Conservation (phyloP, 1,284 basidiomycete species). For the Sphaerobolus stellatus region DNA sequence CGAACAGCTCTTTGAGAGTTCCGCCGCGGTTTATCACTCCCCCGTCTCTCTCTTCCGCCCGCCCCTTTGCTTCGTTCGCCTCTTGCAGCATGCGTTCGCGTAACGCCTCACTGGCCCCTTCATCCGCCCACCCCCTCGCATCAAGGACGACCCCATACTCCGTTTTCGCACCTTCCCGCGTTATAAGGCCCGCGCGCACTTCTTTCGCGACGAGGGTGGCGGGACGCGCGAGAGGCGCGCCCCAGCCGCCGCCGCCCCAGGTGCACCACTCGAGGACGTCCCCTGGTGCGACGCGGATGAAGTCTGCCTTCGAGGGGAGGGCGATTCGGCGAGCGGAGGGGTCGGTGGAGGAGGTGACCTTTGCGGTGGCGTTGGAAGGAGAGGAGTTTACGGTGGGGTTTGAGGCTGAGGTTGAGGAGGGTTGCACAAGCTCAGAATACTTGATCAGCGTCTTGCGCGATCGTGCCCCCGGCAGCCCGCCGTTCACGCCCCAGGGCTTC, state of each 20-base stretch:
- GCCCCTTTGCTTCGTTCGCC: too few relatives aligned
- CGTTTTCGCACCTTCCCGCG: conserved; percentile 15
- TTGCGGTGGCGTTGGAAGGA: too few relatives aligned
- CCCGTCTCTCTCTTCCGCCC: too few relatives aligned
- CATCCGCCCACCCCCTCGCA: too few relatives aligned
- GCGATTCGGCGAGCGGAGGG: conserved; percentile 21
- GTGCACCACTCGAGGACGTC: conserved; percentile 32
- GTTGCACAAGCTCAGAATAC: too few relatives aligned
- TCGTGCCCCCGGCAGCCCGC: conserved; percentile 28
- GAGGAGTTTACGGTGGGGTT: too few relatives aligned
- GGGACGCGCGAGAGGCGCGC: conserved; percentile 26
- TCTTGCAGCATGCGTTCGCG: too few relatives aligned
- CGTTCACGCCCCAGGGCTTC: conserved; percentile 35
- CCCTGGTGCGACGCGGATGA: conserved; percentile 19
- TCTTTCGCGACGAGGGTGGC: conserved; percentile 30
- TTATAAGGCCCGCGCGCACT: conserved; percentile 28
- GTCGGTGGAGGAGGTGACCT: too few relatives aligned
- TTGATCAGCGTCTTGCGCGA: conserved; percentile 29
- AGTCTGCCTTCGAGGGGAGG: conserved; percentile 29
- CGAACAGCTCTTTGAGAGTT: conserved; percentile 25
- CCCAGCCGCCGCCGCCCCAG: conserved; percentile 26
- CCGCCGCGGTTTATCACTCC: conserved; percentile 31
- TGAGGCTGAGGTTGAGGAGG: too few relatives aligned
- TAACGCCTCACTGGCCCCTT: too few relatives aligned
- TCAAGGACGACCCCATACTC: conserved; percentile 31